Percentiles rank a stretch among this genome's conserved stretches.
phyloP scores from a whole-genome alignment of 2,329 filamentous ascomycete species.

The Xenoacremonium recifei region DNA sequence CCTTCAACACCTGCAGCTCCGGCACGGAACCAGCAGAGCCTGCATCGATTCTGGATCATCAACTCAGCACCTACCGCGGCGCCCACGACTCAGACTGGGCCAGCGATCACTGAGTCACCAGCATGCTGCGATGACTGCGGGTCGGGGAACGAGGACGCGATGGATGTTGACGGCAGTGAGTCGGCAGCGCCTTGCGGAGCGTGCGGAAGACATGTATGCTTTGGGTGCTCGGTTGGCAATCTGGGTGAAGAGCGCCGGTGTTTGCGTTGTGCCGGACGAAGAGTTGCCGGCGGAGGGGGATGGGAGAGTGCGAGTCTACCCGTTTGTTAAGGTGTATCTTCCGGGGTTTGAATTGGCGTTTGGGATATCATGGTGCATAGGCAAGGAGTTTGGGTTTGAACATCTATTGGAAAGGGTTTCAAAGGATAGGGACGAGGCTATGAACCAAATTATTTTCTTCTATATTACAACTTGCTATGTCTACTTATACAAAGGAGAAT shows the following conservation, averaged over 20 bases:
- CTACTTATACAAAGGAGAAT: neutral
- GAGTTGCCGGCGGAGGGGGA: slow-evolving; percentile 12
- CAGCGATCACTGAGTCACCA: slow-evolving; percentile 17
- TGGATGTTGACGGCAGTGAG: slow-evolving; percentile 37
- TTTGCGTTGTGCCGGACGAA: slow-evolving; percentile 48
- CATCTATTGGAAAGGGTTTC: too few species aligned
- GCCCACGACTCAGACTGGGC: slow-evolving; percentile 19
- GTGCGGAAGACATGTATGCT: slow-evolving; percentile 57
- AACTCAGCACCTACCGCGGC: slow-evolving; percentile 33
- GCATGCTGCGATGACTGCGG: slow-evolving; percentile 54
- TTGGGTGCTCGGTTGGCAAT: slow-evolving; percentile 58
- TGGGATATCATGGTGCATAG: neutral
- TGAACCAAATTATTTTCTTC: too few species aligned
- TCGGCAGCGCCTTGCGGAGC: slow-evolving; percentile 39
- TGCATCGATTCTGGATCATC: slow-evolving; percentile 63
- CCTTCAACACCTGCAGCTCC: slow-evolving; percentile 7
- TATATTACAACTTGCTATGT: neutral
- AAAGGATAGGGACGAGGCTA: too few species aligned
- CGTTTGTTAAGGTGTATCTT: too few species aligned
- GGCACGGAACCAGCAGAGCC: slow-evolving; percentile 43
- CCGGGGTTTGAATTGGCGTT: slow-evolving; percentile 8
- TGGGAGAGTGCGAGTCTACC: slow-evolving; percentile 18
- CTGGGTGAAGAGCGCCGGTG: slow-evolving; percentile 54
- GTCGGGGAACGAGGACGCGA: slow-evolving; percentile 24
- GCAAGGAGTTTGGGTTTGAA: neutral